Conservation (phyloP, 495 filamentous ascomycete species). For the Talaromyces proteolyticus region DNA sequence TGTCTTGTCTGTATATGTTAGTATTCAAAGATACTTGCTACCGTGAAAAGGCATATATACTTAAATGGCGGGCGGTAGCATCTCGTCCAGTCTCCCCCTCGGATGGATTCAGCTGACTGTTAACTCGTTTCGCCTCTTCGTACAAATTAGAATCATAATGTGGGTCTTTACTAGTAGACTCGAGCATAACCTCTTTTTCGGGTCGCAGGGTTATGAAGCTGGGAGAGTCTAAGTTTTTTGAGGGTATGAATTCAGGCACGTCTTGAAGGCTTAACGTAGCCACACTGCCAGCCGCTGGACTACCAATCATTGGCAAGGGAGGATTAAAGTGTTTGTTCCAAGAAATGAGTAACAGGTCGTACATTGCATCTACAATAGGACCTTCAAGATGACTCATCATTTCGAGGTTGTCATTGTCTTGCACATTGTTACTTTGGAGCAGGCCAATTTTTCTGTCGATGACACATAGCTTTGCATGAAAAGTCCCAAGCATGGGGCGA, state of each 20-base stretch:
- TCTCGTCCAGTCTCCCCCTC: conserved; percentile 45
- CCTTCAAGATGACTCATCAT: conserved; percentile 79
- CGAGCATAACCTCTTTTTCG: conserved; percentile 33
- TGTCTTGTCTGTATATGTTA: conserved; percentile 9
- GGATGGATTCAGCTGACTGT: conserved; percentile 42
- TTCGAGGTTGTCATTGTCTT: conserved; percentile 72
- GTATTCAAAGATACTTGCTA: background rate
- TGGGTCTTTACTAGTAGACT: conserved; percentile 51
- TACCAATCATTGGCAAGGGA: conserved; percentile 48
- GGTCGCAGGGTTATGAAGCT: conserved; percentile 2
- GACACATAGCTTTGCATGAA: conserved; percentile 73
- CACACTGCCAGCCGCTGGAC: conserved; percentile 47
- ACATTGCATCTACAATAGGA: conserved; percentile 67
- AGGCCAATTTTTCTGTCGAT: conserved; percentile 64
- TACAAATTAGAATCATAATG: conserved; percentile 58
- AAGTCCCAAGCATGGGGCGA: conserved; percentile 64
- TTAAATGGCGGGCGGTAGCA: conserved; percentile 57
- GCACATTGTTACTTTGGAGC: conserved; percentile 71
- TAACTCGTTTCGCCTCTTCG: conserved; percentile 53
- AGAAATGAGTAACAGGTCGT: conserved; percentile 64
- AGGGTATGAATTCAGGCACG: no score
- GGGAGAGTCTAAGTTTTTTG: background rate
- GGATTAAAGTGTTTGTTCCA: conserved; percentile 63
- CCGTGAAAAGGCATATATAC: conserved; percentile 17
- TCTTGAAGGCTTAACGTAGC: no score